phyloP scores from a whole-genome alignment of 2,329 filamentous ascomycete genomes.

The Colletotrichum sp. region DNA sequence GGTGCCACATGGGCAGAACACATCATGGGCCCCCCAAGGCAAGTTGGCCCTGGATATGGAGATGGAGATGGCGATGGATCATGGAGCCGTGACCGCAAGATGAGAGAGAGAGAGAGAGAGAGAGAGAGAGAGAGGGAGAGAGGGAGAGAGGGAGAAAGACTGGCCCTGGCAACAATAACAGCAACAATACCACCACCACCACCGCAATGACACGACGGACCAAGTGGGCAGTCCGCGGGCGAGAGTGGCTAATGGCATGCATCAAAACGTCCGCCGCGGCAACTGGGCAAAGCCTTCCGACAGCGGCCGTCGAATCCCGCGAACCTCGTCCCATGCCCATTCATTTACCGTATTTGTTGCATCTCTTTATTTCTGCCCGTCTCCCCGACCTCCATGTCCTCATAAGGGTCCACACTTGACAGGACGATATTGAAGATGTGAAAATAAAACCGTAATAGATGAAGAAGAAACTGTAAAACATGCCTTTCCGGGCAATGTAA shows the following conservation, averaged over 20 bases:
- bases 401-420: not conserved
- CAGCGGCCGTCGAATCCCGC: not conserved
- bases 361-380: not conserved
- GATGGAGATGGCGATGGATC: not conserved
- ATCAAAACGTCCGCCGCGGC: not conserved
- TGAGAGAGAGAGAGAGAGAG: not conserved
- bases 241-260: not conserved
- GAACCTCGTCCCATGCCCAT: not conserved
- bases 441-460: constrained; percentile 12
- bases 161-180: not conserved
- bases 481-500: not conserved
- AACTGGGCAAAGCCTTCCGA: not conserved
- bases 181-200: not conserved
- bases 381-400: not conserved
- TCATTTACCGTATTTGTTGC: not conserved
- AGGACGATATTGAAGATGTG: not conserved
- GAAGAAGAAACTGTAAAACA: constrained; percentile 17
- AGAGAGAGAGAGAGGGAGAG: not conserved
- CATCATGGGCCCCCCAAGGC: not conserved
- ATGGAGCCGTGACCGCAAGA: not conserved
- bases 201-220: not conserved
- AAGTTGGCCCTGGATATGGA: not conserved
- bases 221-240: not conserved
- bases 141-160: not conserved
- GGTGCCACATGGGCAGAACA: constrained; percentile 9